A percentile compares a stretch with the other conserved stretches of the same genome.
Conservation (phyloP, 768 basidiomycete species). For the Tulasnella sp. region DNA sequence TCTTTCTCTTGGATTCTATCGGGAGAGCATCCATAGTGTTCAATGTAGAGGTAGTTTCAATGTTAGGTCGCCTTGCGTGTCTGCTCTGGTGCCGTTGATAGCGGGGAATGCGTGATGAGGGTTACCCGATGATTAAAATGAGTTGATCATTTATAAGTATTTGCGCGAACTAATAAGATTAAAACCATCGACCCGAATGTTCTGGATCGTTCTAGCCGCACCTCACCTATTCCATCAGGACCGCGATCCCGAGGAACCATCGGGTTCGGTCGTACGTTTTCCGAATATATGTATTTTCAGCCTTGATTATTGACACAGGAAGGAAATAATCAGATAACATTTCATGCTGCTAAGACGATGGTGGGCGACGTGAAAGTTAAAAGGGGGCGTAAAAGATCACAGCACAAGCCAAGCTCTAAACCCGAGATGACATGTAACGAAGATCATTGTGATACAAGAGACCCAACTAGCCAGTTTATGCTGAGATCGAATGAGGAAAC, state of each 20-base stretch:
- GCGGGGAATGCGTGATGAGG: not conserved
- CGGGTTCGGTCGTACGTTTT: not conserved
- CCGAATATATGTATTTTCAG: not conserved
- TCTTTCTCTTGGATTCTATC: not conserved
- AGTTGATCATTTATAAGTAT: not conserved
- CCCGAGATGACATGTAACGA: conserved; percentile 3
- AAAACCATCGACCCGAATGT: not conserved
- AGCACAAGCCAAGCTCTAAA: conserved; percentile 15
- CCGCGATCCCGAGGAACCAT: not conserved
- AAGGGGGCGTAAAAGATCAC: not conserved
- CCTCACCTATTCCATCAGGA: not conserved
- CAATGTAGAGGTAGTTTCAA: not conserved
- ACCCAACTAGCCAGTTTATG: not conserved
- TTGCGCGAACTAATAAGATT: not conserved
- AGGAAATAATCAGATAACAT: not conserved
- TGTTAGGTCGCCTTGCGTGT: not conserved
- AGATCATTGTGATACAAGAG: not conserved
- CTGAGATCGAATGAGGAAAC: not conserved
- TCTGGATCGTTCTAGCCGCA: not conserved
- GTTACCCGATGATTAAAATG: not conserved
- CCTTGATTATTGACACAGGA: conserved; percentile 6
- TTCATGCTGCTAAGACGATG: not conserved
- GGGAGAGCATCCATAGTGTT: not conserved
- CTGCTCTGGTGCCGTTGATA: not conserved
- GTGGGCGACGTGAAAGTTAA: not conserved